phyloP scores from a whole-genome alignment of 2,329 filamentous ascomycete genomes.

The Xylaria sp. region DNA sequence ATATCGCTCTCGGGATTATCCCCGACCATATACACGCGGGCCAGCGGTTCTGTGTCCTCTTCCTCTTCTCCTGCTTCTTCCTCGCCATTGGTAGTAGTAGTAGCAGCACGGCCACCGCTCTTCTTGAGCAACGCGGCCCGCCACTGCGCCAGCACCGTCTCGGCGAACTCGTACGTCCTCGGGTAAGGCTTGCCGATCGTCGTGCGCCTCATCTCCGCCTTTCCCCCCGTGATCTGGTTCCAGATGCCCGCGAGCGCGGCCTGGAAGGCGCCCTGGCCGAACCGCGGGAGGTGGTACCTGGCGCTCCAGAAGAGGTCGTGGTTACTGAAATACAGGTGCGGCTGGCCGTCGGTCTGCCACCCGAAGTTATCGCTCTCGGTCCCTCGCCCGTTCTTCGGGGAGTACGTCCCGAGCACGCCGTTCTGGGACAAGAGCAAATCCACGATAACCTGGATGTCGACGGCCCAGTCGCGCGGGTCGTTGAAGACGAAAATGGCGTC shows the following conservation, averaged over 20 bases:
- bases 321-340: slow-evolving; percentile 85
- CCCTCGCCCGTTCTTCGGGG: slow-evolving; percentile 71
- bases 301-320: slow-evolving; percentile 90
- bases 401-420: slow-evolving; percentile 84
- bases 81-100: no score
- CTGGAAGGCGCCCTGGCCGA: slow-evolving; percentile 91
- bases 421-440: slow-evolving; percentile 80
- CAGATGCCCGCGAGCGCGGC: slow-evolving; percentile 82
- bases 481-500: slow-evolving; percentile 95
- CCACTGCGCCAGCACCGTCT: slow-evolving; percentile 71
- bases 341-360: slow-evolving; percentile 84
- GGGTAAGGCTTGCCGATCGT: slow-evolving; percentile 84
- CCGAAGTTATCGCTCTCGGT: slow-evolving; percentile 70
- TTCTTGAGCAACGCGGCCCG: slow-evolving; percentile 54
- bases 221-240: slow-evolving; percentile 70
- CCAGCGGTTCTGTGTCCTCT: slow-evolving; percentile 53
- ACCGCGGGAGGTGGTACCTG: slow-evolving; percentile 79
- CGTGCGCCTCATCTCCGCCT: slow-evolving; percentile 61
- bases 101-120: neutral
- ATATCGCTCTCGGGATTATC: slow-evolving; percentile 93
- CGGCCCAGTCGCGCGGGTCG: slow-evolving; percentile 93
- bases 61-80: slow-evolving; percentile 26
- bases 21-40: slow-evolving; percentile 91
- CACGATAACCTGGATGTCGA: slow-evolving; percentile 83
- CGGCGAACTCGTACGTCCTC: slow-evolving; percentile 83